Evolutionary conservation across 2,329 filamentous ascomycete species (phyloP), one percentile per base, ranked within the genome.

Genomic region (Penicillium sp.): DNA sequence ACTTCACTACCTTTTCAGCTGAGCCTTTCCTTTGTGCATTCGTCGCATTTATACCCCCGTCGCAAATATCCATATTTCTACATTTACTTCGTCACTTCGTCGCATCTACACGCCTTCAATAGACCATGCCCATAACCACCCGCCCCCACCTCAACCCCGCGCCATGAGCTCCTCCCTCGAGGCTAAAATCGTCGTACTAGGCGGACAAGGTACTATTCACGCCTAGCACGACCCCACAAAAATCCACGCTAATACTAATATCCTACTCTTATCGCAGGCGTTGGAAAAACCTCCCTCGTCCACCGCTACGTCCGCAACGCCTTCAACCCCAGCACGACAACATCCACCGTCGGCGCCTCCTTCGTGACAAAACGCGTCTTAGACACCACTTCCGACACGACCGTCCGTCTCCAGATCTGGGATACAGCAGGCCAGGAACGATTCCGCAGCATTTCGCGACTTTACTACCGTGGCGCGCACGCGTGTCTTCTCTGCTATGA

Each of bases 401-500:
- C 90, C 25, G 92, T 97, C 35, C 87, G 93, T n/a, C 81, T 97
- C 37, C 93, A 97, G 72, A 96, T 97, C 65, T 97, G 93, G 93
- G 93, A 97, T 72, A 97, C 93, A 33, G 92, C 93, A 56, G 93
- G 93, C 60, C 93, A 99, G 72, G 93, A 99, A 79, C 87, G 93
- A 55, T 99, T 98, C 75, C 87, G 93, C 67, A 93, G 90, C 61
- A 98, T 99, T 69, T 96, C 92, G 10, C 89, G 93, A 55, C 86
- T 99, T 53, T 98, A 98, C 81, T 99, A 99, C 78, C 89, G 93
- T 70, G 93, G 93, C 72, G 93, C 93, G 61, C 93, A 96, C 72
- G 93, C 93, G 57, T 95, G 91, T 69, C 91, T 97, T 59, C 85
- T 97, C 47, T 96, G 93, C 82, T 97, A 97, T 80, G 91, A 91